Base-by-base conservation (phyloP, 2,329 filamentous ascomycete genomes). In the Beauveria sp. region DNA sequence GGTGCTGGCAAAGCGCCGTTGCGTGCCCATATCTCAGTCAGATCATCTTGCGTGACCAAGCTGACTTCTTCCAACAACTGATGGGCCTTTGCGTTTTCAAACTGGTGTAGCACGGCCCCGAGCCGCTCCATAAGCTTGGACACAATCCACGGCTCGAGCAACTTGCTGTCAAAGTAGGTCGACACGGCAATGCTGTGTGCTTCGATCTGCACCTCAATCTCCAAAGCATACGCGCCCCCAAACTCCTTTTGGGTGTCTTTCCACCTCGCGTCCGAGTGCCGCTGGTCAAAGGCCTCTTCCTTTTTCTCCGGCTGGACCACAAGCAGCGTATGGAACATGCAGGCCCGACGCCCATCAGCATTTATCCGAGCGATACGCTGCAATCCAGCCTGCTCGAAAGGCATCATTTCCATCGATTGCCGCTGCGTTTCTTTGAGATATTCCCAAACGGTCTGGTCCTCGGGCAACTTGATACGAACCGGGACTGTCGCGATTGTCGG, bases 21-120 rank as follows among this genome's bases (percentile, higher is more conserved):
- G 66, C 61, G 68, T 2, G n/a, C 55, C 66, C 67, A 68, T 2
- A 67, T 50, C 22, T 66, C 59, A 4, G 57, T n/a, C 5, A 69
- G 34, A 16, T 69, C 67, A 12, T 63, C 42, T 45, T 45, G 42
- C 42, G 42, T n/a, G 42, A n/a, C 42, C n/a, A 45, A 45, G 42
- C 16, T 45, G 42, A 45, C 16, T 4, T 45, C 16, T 45, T 3
- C 2, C 42, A 45, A 45, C 42, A 45, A 20, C 3, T 18, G 42
- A 45, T 45, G 42, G 18, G 42, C 10, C 42, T 20, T n/a, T 12
- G 42, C 42, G 42, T 45, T 12, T 45, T 45, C 42, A 45, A 45
- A 12, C 20, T 45, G 42, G 42, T 45, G 42, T n/a, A 45, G 1
- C 42, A 45, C 42, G 42, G 42, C 42, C 42, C 42, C 42, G 42